Percentiles rank a stretch among this genome's conserved stretches.
Conservation (phyloP, 768 basidiomycete species). For the Pleurotus pulmonarius region DNA sequence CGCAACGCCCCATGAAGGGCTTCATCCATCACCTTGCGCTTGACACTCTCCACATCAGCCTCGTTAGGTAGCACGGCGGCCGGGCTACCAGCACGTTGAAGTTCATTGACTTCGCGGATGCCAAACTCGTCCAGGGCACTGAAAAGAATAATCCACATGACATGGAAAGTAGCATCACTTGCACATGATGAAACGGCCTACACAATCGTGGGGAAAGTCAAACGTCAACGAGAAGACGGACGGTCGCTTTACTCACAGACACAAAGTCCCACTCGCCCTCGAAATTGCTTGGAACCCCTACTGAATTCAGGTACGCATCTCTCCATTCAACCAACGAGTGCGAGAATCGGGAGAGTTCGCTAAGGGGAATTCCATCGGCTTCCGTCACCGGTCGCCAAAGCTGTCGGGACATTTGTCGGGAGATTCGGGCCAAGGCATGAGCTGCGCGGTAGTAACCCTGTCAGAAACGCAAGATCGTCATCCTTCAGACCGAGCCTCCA, state of each 20-base stretch:
- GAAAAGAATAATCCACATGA: constrained; percentile 86
- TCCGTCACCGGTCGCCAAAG: constrained; percentile 80
- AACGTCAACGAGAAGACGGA: constrained; percentile 6
- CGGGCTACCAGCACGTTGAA: constrained; percentile 30
- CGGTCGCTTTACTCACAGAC: constrained; percentile 19
- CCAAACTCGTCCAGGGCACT: constrained; percentile 84
- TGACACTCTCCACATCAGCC: constrained; percentile 55
- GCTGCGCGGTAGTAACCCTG: constrained; percentile 85
- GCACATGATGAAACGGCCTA: constrained; percentile 60
- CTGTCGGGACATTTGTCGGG: constrained; percentile 75
- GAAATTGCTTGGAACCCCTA: constrained; percentile 86
- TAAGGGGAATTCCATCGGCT: constrained; percentile 71
- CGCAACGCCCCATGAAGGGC: constrained; percentile 82
- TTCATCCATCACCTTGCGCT: constrained; percentile 74
- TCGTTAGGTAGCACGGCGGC: constrained; percentile 32
- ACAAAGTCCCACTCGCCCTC: constrained; percentile 90
- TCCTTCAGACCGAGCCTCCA: background rate
- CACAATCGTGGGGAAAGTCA: background rate
- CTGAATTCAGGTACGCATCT: constrained; percentile 66
- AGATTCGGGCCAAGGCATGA: constrained; percentile 78
- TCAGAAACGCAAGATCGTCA: constrained; percentile 1
- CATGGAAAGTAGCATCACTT: constrained; percentile 87
- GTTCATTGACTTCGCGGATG: constrained; percentile 66
- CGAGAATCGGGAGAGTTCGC: constrained; percentile 55
- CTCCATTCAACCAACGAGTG: constrained; percentile 67